Evolutionary conservation across 2,329 filamentous ascomycete genomes (phyloP), one percentile per base, ranked within the genome.

Genomic region (Diaporthe ampelina): DNA sequence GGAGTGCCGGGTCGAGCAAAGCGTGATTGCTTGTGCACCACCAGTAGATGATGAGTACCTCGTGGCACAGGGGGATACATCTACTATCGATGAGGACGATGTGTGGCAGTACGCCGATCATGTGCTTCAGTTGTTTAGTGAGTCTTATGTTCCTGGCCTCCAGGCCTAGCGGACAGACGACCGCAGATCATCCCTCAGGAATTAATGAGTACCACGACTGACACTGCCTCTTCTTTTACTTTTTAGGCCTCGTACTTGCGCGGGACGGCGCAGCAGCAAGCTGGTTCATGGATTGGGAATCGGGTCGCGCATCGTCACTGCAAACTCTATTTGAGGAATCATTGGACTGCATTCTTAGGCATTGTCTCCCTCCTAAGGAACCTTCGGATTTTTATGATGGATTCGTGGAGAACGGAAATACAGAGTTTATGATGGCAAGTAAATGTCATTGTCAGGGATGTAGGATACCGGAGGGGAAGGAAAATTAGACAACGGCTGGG

Each of bases 361-460:
- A 24, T 35, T 65, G 61, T 50, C 26, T 65, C 19, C 40, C 61
- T 65, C 26, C 43, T 1, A 50, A 26, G 61, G 19, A 50, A 19
- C 10, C 8, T 65, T 35, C 17, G 17, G 19, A 35, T 0, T 65
- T n/a, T 9, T 19, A 24, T 24, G 61, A 6, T 24, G 43, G 43
- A 29, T 17, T n/a, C 17, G 26, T 65, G 26, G 61, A 35, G 43
- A 35, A 24, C 1, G 61, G 61, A 17, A 65, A 65, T 9, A 50
- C 61, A 24, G 43, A 65, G 43, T 65, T 65, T 50, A 65, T 65
- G 61, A 17, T 5, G 19, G 61, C 5, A 17, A 24, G 10, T 50
- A 65, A 65, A 65, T 65, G 61, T 65, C 50, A 65, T 26, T 65
- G 61, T 43, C 61, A 26, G 43, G 61, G 61, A 65, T 65, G 61